phyloP scores from a whole-genome alignment of 1,284 basidiomycete species.

The Pterula multifida region DNA sequence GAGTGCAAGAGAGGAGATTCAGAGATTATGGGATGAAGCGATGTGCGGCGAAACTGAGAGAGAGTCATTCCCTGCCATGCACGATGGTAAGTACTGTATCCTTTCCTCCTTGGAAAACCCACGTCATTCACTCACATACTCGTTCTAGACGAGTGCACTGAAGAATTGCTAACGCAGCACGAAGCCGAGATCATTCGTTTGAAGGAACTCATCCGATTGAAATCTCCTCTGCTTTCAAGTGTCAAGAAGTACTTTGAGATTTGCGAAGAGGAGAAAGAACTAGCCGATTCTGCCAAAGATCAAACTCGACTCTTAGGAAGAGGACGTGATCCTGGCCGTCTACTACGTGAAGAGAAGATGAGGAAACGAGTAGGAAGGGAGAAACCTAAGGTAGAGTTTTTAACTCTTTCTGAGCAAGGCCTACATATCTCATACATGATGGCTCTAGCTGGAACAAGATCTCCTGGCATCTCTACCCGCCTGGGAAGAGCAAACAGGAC shows the following conservation, averaged over 20 bases:
- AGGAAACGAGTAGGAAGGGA: conserved; percentile 90
- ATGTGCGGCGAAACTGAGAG: conserved; percentile 79
- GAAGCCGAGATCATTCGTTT: conserved; percentile 80
- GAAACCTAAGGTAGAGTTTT: conserved; percentile 75
- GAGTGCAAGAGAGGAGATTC: conserved; percentile 76
- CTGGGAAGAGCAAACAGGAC: conserved; percentile 78
- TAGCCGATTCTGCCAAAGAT: conserved; percentile 71
- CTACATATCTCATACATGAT: conserved; percentile 4
- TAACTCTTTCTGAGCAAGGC: conserved; percentile 2
- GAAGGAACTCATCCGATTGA: conserved; percentile 69
- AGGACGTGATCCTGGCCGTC: conserved; percentile 57
- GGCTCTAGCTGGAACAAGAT: conserved; percentile 73
- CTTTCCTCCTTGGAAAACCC: conserved; percentile 2
- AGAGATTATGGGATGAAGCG: conserved; percentile 74
- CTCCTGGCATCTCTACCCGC: conserved; percentile 67
- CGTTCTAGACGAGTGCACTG: conserved; percentile 68
- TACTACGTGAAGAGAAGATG: conserved; percentile 95
- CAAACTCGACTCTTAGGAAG: conserved; percentile 67
- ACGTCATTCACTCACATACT: conserved; percentile 16
- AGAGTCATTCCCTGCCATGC: conserved; percentile 66
- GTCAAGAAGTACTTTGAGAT: conserved; percentile 88
- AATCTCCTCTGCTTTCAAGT: conserved; percentile 64
- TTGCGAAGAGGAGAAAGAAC: conserved; percentile 83
- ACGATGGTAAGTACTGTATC: conserved; percentile 36
- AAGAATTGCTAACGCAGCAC: conserved; percentile 79